Evolutionary conservation across 768 basidiomycete genomes (phyloP).

Genomic region (Suillus tomentosus): DNA sequence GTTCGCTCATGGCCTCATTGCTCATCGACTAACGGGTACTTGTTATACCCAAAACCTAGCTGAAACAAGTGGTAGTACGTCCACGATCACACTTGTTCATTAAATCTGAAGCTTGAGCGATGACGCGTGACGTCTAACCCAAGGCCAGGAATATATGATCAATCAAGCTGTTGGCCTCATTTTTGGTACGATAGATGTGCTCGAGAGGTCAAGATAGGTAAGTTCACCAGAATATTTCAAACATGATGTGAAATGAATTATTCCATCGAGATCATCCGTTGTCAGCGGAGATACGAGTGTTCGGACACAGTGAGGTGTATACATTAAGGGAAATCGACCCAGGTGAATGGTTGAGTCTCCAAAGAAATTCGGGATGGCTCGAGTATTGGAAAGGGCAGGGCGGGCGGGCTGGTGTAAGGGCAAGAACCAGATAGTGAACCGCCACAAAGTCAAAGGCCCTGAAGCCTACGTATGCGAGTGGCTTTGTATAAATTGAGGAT

Average conservation of each 20-base stretch:
- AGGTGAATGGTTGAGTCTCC: constrained; percentile 70
- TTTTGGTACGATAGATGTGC: constrained; percentile 60
- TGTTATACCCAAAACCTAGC: no score
- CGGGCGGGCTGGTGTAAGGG: constrained; percentile 77
- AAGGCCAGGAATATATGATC: constrained; percentile 80
- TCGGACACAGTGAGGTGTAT: constrained; percentile 76
- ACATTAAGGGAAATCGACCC: constrained; percentile 84
- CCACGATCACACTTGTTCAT: constrained; percentile 65
- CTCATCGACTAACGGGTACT: not conserved
- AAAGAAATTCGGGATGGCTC: constrained; percentile 78
- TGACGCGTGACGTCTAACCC: constrained; percentile 47
- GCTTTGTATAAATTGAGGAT: constrained; percentile 36
- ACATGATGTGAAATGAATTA: constrained; percentile 77
- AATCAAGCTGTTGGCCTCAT: constrained; percentile 79
- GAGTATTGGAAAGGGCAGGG: constrained; percentile 88
- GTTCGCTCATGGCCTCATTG: constrained; percentile 2
- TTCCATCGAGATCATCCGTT: constrained; percentile 60
- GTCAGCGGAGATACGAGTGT: constrained; percentile 79
- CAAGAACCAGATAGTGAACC: constrained; percentile 65
- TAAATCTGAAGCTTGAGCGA: constrained; percentile 47
- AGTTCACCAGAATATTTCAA: constrained; percentile 66
- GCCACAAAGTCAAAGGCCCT: constrained; percentile 81
- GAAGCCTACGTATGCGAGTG: constrained; percentile 65
- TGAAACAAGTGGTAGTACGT: constrained; percentile 78
- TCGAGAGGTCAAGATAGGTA: constrained; percentile 88